phyloP scores from a whole-genome alignment of 805 yeast species.

The Cyberlindnera meyerae region DNA sequence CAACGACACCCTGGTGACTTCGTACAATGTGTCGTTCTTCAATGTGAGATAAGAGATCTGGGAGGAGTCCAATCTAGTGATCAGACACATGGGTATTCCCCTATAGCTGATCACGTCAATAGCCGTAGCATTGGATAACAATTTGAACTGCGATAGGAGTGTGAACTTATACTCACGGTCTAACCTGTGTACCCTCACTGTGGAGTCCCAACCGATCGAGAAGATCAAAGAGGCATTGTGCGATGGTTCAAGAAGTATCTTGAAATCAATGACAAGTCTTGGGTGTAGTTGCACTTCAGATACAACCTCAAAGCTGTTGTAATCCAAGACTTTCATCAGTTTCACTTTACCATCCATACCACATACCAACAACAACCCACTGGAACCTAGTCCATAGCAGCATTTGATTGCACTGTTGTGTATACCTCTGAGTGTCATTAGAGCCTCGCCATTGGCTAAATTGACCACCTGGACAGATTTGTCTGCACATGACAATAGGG shows the following conservation, averaged over 20 bases:
- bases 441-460: slow-evolving; percentile 4
- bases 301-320: slow-evolving; percentile 4
- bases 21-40: slow-evolving; percentile 24
- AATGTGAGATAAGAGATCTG: slow-evolving; percentile 41
- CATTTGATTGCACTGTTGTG: slow-evolving; percentile 31
- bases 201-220: slow-evolving; percentile 59
- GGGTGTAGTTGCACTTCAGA: slow-evolving; percentile 32
- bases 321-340: slow-evolving; percentile 18
- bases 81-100: slow-evolving; percentile 36
- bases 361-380: slow-evolving; percentile 32
- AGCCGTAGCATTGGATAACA: slow-evolving; percentile 50
- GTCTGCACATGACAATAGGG: slow-evolving; percentile 18
- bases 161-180: slow-evolving; percentile 12
- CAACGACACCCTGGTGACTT: slow-evolving; percentile 47
- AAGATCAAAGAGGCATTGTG: slow-evolving; percentile 34
- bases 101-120: slow-evolving; percentile 33
- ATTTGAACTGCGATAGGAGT: slow-evolving; percentile 28
- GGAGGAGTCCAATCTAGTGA: slow-evolving; percentile 59
- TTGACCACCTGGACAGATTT: slow-evolving; percentile 17
- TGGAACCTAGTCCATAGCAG: slow-evolving; percentile 27
- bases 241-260: slow-evolving; percentile 6
- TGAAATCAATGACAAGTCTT: slow-evolving; percentile 34
- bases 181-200: slow-evolving; percentile 34
- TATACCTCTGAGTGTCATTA: slow-evolving; percentile 4
- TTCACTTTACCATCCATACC: slow-evolving; percentile 51